Conservation (phyloP, 1,139 yeast species). For the Trichomonascaceae sp. region DNA sequence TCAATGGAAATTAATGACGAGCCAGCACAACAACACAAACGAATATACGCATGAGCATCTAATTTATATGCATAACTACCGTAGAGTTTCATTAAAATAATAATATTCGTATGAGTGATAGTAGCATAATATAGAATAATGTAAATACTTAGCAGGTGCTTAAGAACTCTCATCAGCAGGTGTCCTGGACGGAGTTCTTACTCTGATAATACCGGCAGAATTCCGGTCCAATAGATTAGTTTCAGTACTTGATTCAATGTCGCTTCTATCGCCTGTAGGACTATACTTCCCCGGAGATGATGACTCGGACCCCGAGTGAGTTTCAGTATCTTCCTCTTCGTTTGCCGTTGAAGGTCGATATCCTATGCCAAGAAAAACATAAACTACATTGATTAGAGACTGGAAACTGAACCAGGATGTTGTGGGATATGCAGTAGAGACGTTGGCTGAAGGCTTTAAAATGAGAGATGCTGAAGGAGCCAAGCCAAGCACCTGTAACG, state of each 20-base stretch:
- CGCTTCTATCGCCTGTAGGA: background rate
- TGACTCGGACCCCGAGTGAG: background rate
- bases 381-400: constrained; percentile 23
- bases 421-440: constrained; percentile 28
- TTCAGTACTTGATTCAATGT: background rate
- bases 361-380: constrained; percentile 29
- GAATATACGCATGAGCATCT: background rate
- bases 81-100: background rate
- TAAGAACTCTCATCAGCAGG: background rate
- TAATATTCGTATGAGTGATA: background rate
- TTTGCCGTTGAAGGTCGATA: constrained; percentile 18
- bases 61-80: background rate
- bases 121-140: background rate
- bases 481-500: constrained; percentile 45
- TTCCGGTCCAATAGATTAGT: background rate
- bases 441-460: constrained; percentile 44
- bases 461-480: constrained; percentile 64
- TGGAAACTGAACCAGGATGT: constrained; percentile 20
- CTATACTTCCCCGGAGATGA: background rate
- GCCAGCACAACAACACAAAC: background rate
- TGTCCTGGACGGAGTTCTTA: constrained; percentile 1
- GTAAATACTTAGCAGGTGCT: background rate
- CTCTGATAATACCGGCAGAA: background rate
- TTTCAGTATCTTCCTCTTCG: background rate
- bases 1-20: background rate